Evolutionary conservation across 352 stramenopile species (phyloP).

Genomic region (Peronospora belbahrii): DNA sequence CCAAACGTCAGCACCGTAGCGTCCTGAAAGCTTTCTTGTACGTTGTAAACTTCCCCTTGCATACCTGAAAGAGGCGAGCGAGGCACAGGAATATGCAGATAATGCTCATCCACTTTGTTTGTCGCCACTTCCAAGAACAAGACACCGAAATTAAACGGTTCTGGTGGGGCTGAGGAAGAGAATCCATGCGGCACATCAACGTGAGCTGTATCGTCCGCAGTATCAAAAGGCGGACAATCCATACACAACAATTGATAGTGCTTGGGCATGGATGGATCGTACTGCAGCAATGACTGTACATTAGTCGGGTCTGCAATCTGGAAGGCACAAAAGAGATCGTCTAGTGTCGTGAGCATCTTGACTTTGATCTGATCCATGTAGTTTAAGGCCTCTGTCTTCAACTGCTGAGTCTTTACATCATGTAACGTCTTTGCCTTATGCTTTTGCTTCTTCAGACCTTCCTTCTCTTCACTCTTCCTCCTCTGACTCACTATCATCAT

Average conservation of each 20-base stretch:
- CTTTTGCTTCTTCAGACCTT: constrained; percentile 27
- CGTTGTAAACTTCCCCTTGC: constrained; percentile 5
- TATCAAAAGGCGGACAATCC: constrained; percentile 32
- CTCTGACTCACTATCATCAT: constrained; percentile 33
- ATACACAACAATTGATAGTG: constrained; percentile 48
- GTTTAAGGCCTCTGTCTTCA: constrained; percentile 9
- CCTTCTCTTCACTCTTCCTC: constrained; percentile 28
- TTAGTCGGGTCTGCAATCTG: constrained; percentile 25
- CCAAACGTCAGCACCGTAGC: constrained; percentile 55
- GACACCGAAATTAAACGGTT: constrained; percentile 50
- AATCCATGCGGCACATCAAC: constrained; percentile 9
- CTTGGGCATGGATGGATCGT: constrained; percentile 20
- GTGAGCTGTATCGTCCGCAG: neutral
- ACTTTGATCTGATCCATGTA: constrained; percentile 34
- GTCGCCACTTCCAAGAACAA: constrained; percentile 39
- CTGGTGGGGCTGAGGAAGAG: constrained; percentile 5
- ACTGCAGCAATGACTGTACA: constrained; percentile 21
- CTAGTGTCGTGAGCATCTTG: constrained; percentile 35
- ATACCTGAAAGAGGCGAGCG: constrained; percentile 25
- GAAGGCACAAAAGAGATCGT: constrained; percentile 37
- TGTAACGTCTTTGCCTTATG: constrained; percentile 2
- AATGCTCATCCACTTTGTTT: constrained; percentile 17
- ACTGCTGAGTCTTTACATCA: constrained; percentile 6
- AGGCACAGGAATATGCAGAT: constrained; percentile 50
- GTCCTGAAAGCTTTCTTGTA: constrained; percentile 49